These are phyloP conservation scores for Xylariaceae sp. DNA, from an alignment of 2,329 filamentous ascomycete genomes.

Conservation along the genomic window DNA sequence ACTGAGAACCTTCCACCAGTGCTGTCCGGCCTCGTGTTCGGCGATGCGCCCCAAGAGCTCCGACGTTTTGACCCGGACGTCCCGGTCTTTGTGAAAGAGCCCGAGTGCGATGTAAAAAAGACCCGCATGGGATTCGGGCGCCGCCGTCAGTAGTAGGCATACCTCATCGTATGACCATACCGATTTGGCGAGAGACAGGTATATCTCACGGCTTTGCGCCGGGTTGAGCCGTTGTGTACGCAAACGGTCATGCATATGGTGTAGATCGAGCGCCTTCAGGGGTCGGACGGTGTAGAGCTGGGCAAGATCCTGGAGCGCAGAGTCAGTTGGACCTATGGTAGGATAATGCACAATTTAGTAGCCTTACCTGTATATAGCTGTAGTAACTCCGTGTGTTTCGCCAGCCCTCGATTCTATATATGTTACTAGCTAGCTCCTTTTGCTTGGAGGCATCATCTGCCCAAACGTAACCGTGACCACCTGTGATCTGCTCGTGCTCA, in stretches of 20 bases:
- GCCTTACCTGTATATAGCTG: constrained; percentile 79
- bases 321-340: constrained; percentile 21
- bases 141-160: constrained; percentile 74
- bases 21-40: constrained; percentile 82
- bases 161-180: constrained; percentile 81
- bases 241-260: constrained; percentile 88
- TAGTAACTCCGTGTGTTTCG: constrained; percentile 93
- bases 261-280: constrained; percentile 76
- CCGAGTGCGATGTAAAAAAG: constrained; percentile 89
- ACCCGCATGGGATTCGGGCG: constrained; percentile 80
- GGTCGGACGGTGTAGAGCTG: constrained; percentile 62
- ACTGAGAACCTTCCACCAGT: constrained; percentile 86
- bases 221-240: constrained; percentile 75
- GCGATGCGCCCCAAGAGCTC: constrained; percentile 77
- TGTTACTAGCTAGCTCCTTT: constrained; percentile 85
- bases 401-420: constrained; percentile 94
- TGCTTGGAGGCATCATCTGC: constrained; percentile 73
- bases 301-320: constrained; percentile 55
- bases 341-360: not conserved
- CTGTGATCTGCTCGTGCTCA: constrained; percentile 57
- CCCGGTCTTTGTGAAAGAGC: constrained; percentile 80
- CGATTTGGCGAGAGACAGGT: constrained; percentile 70
- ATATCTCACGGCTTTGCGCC: constrained; percentile 75
- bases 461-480: constrained; percentile 95
- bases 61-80: constrained; percentile 72